A percentile compares a stretch with the other conserved stretches of the same genome.
These are phyloP conservation scores for Coleophoma crateriformis DNA, from an alignment of 2,329 filamentous ascomycete genomes.

Conservation along the genomic window DNA sequence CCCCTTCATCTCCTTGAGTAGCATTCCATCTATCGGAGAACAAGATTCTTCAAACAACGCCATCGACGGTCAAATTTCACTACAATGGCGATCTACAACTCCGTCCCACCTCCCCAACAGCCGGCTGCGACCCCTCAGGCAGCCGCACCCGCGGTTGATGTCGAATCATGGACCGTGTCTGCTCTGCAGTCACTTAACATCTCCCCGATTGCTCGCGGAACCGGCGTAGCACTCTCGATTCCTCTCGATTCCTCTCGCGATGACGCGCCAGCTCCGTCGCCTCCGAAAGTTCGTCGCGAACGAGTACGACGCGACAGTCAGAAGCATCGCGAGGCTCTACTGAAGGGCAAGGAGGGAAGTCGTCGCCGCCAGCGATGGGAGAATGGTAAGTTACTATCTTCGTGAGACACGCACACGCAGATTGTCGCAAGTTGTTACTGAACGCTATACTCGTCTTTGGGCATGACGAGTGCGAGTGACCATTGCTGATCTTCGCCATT, in stretches of 20 bases:
- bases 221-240: constrained; percentile 63
- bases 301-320: constrained; percentile 52
- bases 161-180: constrained; percentile 62
- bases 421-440: not conserved
- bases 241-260: constrained; percentile 58
- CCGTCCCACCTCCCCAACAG: constrained; percentile 42
- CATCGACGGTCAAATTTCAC: not conserved
- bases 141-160: constrained; percentile 41
- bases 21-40: too few species aligned
- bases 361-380: constrained; percentile 87
- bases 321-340: constrained; percentile 42
- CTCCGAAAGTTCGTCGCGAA: constrained; percentile 16
- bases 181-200: constrained; percentile 51
- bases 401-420: too few species aligned
- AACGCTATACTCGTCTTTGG: constrained; percentile 7
- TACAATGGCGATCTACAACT: constrained; percentile 43
- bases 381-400: constrained; percentile 59
- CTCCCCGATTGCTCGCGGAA: constrained; percentile 50
- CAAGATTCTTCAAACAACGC: too few species aligned
- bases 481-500: constrained; percentile 3
- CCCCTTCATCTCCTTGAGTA: too few species aligned
- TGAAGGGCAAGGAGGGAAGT: constrained; percentile 88
- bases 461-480: constrained; percentile 4
- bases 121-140: constrained; percentile 16
- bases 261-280: constrained; percentile 19